Conservation (phyloP, 2,329 filamentous ascomycete genomes). For the Pseudogymnoascus sp. region DNA sequence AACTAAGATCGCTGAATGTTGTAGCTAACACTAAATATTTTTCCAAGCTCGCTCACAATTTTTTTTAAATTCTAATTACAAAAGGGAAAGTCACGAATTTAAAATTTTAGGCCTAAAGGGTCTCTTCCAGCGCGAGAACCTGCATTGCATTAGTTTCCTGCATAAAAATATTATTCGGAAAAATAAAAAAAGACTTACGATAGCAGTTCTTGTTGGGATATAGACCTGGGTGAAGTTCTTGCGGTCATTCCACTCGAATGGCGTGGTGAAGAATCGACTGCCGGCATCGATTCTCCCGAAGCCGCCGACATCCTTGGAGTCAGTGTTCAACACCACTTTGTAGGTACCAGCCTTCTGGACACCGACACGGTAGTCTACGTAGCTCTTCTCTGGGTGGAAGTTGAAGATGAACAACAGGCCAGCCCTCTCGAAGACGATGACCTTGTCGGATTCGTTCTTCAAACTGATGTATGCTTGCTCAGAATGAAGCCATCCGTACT, state of each 20-base stretch:
- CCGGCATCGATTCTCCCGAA: constrained; percentile 65
- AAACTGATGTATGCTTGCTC: constrained; percentile 85
- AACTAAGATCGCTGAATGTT: constrained; percentile 5
- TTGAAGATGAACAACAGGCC: constrained; percentile 93
- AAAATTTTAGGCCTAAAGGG: constrained; percentile 18
- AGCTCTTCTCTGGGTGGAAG: constrained; percentile 79
- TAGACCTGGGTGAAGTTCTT: constrained; percentile 92
- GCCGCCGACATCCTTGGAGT: constrained; percentile 69
- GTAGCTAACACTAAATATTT: constrained; percentile 7
- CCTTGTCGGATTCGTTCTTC: constrained; percentile 89
- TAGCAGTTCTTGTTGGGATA: constrained; percentile 70
- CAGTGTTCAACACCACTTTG: constrained; percentile 73
- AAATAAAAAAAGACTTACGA: constrained; percentile 47
- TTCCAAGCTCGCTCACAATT: constrained; percentile 7
- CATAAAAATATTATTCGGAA: background rate
- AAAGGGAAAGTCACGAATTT: background rate
- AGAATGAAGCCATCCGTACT: constrained; percentile 83
- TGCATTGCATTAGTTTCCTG: constrained; percentile 15
- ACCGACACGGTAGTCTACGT: constrained; percentile 85
- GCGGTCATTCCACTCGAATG: constrained; percentile 80
- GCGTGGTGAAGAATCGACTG: constrained; percentile 88
- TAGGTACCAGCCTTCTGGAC: constrained; percentile 81
- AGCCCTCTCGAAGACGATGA: constrained; percentile 89
- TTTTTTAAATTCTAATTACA: constrained; percentile 7
- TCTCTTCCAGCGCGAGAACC: constrained; percentile 31